phyloP scores from a whole-genome alignment of 805 yeast genomes.

The Lachancea mirantina region DNA sequence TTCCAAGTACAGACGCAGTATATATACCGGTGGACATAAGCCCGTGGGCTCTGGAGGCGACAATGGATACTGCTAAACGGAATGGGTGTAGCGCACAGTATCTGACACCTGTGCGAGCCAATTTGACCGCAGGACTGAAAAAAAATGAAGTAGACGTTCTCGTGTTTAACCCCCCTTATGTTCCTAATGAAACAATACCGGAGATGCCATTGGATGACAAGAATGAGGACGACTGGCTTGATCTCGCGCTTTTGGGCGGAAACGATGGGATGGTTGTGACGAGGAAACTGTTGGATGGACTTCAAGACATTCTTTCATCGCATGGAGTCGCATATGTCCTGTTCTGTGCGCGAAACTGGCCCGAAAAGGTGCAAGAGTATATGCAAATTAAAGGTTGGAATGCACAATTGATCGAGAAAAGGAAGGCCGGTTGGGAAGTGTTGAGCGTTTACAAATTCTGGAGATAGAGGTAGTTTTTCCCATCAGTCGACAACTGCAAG shows the following conservation, averaged over 20 bases:
- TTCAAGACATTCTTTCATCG: slow-evolving; percentile 46
- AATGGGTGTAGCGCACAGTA: slow-evolving; percentile 25
- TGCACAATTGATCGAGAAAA: slow-evolving; percentile 43
- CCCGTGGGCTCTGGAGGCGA: slow-evolving; percentile 62
- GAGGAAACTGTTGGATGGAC: slow-evolving; percentile 45
- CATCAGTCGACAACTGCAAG: slow-evolving; percentile 16
- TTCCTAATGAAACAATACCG: slow-evolving; percentile 79
- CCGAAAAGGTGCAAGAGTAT: slow-evolving; percentile 45
- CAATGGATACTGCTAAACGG: slow-evolving; percentile 38
- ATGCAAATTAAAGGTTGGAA: slow-evolving; percentile 51
- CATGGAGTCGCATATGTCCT: slow-evolving; percentile 78
- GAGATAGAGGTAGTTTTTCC: too few relatives aligned
- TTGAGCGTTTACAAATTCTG: slow-evolving; percentile 63
- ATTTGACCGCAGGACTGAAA: slow-evolving; percentile 46
- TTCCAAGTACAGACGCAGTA: slow-evolving; percentile 36
- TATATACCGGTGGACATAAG: slow-evolving; percentile 73
- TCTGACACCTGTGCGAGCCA: slow-evolving; percentile 49
- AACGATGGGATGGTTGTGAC: slow-evolving; percentile 86
- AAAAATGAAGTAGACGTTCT: slow-evolving; percentile 54
- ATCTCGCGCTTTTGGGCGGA: slow-evolving; percentile 87
- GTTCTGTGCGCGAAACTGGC: slow-evolving; percentile 87
- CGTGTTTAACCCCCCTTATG: slow-evolving; percentile 94
- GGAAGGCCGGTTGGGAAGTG: slow-evolving; percentile 97
- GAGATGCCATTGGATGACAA: slow-evolving; percentile 38
- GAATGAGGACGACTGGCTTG: slow-evolving; percentile 66